Conservation (phyloP, 441 rosid species). For the Jatropha podagrica region DNA sequence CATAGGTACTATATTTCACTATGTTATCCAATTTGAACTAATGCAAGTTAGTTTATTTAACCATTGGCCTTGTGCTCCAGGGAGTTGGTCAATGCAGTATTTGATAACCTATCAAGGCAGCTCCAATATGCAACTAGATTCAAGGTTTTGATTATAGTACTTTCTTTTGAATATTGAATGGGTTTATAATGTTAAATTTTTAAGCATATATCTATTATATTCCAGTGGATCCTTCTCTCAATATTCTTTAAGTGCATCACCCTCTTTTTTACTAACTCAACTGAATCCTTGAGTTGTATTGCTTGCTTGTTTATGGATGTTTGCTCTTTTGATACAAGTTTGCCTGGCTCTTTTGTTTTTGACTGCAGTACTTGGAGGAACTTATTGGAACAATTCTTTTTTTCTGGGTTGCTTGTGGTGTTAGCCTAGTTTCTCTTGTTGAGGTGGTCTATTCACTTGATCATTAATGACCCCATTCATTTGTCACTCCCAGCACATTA, state of each 20-base stretch:
- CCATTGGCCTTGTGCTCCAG: constrained; percentile 47
- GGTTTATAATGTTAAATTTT: not conserved
- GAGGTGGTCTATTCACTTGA: constrained; percentile 60
- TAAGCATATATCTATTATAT: not conserved
- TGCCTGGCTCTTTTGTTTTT: not conserved
- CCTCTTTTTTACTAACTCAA: not conserved
- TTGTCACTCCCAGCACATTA: not conserved
- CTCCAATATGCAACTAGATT: constrained; percentile 74
- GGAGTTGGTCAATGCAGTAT: constrained; percentile 71
- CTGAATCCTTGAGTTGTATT: constrained; percentile 3
- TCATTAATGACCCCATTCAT: not conserved
- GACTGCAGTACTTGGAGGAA: constrained; percentile 90
- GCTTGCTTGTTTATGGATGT: not conserved
- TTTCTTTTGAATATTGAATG: constrained; percentile 14
- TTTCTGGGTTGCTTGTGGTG: constrained; percentile 88
- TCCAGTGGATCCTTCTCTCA: not conserved
- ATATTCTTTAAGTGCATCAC: not conserved
- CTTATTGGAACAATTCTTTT: constrained; percentile 81
- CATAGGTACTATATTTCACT: constrained; percentile 58
- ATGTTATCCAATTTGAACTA: constrained; percentile 14
- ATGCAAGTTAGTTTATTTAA: constrained; percentile 13
- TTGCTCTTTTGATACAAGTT: not conserved
- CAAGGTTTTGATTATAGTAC: constrained; percentile 50
- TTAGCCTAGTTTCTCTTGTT: constrained; percentile 84
- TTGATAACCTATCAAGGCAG: constrained; percentile 77